Percentiles rank a stretch among this genome's conserved stretches.
phyloP scores from a whole-genome alignment of 2,329 filamentous ascomycete genomes.

The Venturia carpophila region DNA sequence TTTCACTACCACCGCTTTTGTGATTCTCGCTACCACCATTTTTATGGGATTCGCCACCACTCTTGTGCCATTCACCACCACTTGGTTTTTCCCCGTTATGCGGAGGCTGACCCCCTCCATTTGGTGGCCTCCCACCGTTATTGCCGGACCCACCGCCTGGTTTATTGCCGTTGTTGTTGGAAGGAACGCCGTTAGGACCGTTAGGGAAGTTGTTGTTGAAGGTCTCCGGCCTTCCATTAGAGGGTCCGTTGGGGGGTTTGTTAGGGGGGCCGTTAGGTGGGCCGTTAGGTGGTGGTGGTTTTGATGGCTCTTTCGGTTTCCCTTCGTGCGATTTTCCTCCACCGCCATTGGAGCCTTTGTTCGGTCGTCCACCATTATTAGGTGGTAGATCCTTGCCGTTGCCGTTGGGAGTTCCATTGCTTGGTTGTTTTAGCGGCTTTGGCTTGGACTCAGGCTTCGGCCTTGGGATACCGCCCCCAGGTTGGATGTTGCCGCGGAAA shows the following conservation, averaged over 20 bases:
- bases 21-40: no score
- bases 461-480: background rate
- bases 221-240: background rate
- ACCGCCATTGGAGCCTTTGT: background rate
- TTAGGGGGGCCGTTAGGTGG: no score
- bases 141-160: background rate
- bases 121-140: background rate
- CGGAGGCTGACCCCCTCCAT: no score
- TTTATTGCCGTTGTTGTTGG: background rate
- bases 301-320: background rate
- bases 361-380: background rate
- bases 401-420: background rate
- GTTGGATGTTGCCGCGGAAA: background rate
- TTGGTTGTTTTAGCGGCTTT: background rate
- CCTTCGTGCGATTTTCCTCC: background rate
- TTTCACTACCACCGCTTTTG: no score
- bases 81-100: no score
- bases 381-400: background rate
- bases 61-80: no score
- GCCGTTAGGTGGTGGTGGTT: no score
- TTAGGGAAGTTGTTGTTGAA: background rate
- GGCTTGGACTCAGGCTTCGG: background rate
- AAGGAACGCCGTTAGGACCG: background rate
- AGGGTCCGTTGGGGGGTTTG: no score
- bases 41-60: no score